Evolutionary conservation across 2,329 filamentous ascomycete species (phyloP).

Genomic region (Alternaria hordeiaustralica): DNA sequence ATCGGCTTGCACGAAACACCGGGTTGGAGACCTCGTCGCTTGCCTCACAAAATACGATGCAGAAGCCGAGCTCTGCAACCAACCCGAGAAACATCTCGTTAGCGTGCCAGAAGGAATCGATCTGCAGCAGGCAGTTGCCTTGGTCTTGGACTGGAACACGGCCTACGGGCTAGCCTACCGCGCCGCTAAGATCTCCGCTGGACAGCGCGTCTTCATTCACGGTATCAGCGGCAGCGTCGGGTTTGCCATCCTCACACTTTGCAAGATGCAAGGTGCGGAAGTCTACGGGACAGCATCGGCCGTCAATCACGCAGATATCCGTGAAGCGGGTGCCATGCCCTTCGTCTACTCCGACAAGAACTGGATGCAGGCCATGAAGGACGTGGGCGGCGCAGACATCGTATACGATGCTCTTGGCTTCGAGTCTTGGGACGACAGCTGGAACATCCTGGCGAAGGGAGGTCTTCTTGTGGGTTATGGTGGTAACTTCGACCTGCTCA

Average conservation of each 20-base stretch:
- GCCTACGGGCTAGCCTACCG: conserved; percentile 42
- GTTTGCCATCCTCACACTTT: conserved; percentile 42
- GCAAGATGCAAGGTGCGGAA: background rate
- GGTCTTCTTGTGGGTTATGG: conserved; percentile 41
- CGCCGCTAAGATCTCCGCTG: conserved; percentile 50
- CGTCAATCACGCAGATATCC: background rate
- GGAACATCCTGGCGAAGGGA: conserved; percentile 53
- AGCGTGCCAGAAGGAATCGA: conserved; percentile 52
- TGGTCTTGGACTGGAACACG: conserved; percentile 56
- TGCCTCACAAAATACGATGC: conserved; percentile 2
- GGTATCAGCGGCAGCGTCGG: conserved; percentile 60
- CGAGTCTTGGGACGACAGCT: conserved; percentile 60
- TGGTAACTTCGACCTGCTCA: conserved; percentile 32
- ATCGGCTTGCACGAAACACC: background rate
- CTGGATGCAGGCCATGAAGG: conserved; percentile 57
- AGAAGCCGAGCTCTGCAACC: conserved; percentile 56
- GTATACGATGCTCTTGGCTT: conserved; percentile 60
- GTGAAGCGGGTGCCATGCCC: background rate
- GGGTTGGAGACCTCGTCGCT: background rate
- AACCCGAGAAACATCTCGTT: conserved; percentile 56
- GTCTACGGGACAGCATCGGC: background rate
- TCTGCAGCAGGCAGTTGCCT: conserved; percentile 50
- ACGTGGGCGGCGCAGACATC: conserved; percentile 55
- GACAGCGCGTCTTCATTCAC: conserved; percentile 59
- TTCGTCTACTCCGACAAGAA: conserved; percentile 57